phyloP scores from a whole-genome alignment of 192 early-diverging fungal genomes.

The Podila epicladia region DNA sequence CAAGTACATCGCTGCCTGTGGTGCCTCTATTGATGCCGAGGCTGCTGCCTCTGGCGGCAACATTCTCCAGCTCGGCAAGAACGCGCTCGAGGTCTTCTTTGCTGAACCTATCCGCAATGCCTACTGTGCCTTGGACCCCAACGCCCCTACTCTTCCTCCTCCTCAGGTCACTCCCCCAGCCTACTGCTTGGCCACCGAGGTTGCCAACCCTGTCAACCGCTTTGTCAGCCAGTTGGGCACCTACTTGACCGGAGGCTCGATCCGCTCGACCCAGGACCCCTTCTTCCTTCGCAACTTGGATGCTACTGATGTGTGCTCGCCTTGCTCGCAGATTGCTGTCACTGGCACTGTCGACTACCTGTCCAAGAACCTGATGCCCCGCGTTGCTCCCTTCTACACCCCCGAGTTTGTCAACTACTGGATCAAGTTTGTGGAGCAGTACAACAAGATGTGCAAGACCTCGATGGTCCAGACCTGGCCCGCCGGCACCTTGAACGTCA shows the following conservation, averaged over 20 bases:
- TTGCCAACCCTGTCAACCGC: constrained; percentile 13
- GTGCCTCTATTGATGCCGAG: constrained; percentile 28
- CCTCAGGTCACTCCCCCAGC: constrained; percentile 1
- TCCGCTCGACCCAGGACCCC: constrained; percentile 22
- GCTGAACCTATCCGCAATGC: constrained; percentile 23
- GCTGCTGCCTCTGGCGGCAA: constrained; percentile 13
- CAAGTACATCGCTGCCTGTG: constrained; percentile 40
- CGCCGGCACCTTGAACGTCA: constrained; percentile 30
- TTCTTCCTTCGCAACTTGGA: constrained; percentile 19
- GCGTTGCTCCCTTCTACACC: constrained; percentile 30
- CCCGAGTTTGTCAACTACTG: constrained; percentile 51
- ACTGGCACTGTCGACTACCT: constrained; percentile 15
- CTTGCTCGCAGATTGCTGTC: constrained; percentile 19
- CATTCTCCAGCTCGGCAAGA: constrained; percentile 39
- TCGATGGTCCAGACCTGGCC: constrained; percentile 29
- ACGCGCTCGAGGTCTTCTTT: constrained; percentile 39
- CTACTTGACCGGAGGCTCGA: constrained; percentile 27
- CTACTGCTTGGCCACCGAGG: constrained; percentile 15
- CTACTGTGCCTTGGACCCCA: constrained; percentile 33
- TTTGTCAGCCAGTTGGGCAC: constrained; percentile 26
- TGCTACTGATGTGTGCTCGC: constrained; percentile 25
- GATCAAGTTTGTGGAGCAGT: constrained; percentile 25
- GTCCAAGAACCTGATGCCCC: constrained; percentile 27
- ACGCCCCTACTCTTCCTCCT: constrained; percentile 1
- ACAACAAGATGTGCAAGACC: constrained; percentile 41